phyloP scores from a whole-genome alignment of 805 yeast genomes.

The Saccharomyces mikatae region DNA sequence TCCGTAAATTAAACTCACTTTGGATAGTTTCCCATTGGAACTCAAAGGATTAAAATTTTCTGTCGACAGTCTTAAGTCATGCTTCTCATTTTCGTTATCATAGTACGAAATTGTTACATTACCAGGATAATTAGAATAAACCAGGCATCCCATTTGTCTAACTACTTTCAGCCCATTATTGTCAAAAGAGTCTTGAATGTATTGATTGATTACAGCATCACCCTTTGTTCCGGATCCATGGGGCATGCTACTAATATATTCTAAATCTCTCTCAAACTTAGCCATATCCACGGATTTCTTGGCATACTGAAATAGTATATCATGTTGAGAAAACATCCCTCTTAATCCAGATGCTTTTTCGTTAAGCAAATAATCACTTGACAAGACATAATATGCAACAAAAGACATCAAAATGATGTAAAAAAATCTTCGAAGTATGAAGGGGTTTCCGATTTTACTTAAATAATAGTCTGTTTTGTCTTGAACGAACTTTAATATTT shows the following conservation, averaged over 20 bases:
- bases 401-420: constrained; percentile 55
- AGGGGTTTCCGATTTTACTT: constrained; percentile 69
- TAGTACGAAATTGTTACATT: constrained; percentile 23
- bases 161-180: constrained; percentile 45
- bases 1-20: constrained; percentile 49
- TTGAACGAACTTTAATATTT: constrained; percentile 24
- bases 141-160: constrained; percentile 34
- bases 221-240: constrained; percentile 87
- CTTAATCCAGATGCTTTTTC: constrained; percentile 31
- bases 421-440: constrained; percentile 64
- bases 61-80: constrained; percentile 20
- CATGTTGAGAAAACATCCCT: constrained; percentile 57
- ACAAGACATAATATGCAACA: constrained; percentile 45
- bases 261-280: constrained; percentile 55
- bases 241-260: constrained; percentile 68
- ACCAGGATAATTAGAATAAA: constrained; percentile 59
- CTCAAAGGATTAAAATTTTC: constrained; percentile 63
- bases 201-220: constrained; percentile 59
- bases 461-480: constrained; percentile 46
- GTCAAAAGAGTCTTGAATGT: constrained; percentile 49
- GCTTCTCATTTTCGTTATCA: constrained; percentile 18
- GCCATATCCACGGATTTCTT: constrained; percentile 42
- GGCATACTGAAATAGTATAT: constrained; percentile 40
- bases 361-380: constrained; percentile 43
- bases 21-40: constrained; percentile 42